Evolutionary conservation across 768 basidiomycete species (phyloP), one percentile per base, ranked within the genome.

Genomic region (Mycena olivaceomarginata): DNA sequence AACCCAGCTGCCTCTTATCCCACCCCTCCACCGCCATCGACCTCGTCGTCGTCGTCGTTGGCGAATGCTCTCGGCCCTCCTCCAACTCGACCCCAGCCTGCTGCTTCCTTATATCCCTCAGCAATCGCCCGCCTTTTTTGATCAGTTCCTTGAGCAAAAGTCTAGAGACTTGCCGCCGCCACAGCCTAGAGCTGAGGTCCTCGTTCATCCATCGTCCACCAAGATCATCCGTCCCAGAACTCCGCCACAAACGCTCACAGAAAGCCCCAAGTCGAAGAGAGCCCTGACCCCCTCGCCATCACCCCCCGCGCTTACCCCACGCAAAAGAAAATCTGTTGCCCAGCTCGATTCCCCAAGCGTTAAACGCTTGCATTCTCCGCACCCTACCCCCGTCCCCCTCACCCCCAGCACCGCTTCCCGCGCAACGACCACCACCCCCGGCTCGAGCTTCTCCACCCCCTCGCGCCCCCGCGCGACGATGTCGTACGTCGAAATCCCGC

Each of bases 251-350:
- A 69, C 64, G 82, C 85, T 81, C 22, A 69, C 25, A 69, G 66
- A 65, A 39, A 46, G 68, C 74, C 22, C 67, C 67, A 60, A 74
- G 70, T 79, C 70, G 74, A 87, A 64, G 87, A 87, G 48, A 93
- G 91, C 81, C 92, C 92, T 5, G 92, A 93, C 82, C 92, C 92
- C 16, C 84, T 93, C n/a, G 85, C 89, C 0, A 81, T 90, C 25
- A 81, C 81, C n/a, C 84, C 84, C 84, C 57, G 79, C 79, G 13
- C 79, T 89, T 10, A 95, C 95, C 0, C 94, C 95, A 12, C 90
- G 89, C 66, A 97, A 97, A 82, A 90, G 95, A 67, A 96, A 96
- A 80, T 87, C 90, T 4, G 88, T 87, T 5, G 91, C 91, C 37
- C 87, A 91, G 56, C 86, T 94, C 7, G 87, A 90, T 48, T 93